These are phyloP conservation scores for Trichaptum fuscoviolaceum DNA, from an alignment of 768 basidiomycete genomes.

Conservation along the genomic window DNA sequence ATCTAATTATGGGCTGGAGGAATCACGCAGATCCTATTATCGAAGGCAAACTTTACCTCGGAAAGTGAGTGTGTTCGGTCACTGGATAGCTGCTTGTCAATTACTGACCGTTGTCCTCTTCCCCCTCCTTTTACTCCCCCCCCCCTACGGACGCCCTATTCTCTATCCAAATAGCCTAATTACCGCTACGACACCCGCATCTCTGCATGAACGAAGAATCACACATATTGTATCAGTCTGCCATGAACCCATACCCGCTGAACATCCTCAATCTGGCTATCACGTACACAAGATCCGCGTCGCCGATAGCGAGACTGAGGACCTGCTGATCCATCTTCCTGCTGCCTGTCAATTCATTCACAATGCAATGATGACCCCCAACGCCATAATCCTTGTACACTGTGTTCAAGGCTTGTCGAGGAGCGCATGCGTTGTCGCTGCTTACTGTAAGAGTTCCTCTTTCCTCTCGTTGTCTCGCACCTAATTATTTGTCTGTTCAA, in stretches of 20 bases:
- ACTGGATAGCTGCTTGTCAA: conserved; percentile 14
- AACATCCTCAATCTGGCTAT: conserved; percentile 63
- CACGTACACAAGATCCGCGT: conserved; percentile 65
- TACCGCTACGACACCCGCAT: conserved; percentile 66
- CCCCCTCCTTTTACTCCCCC: conserved; percentile 10
- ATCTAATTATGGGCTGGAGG: conserved; percentile 43
- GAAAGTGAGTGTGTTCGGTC: conserved; percentile 54
- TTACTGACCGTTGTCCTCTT: conserved; percentile 25
- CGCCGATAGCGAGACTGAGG: conserved; percentile 64
- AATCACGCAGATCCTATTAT: conserved; percentile 60
- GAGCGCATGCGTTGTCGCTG: conserved; percentile 66
- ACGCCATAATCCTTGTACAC: conserved; percentile 61
- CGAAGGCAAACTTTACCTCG: conserved; percentile 60
- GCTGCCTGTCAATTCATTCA: conserved; percentile 62
- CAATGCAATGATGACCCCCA: conserved; percentile 42
- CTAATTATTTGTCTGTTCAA: conserved; percentile 20
- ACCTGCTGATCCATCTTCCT: conserved; percentile 62
- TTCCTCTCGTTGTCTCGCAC: conserved; percentile 4
- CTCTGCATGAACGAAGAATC: conserved; percentile 67
- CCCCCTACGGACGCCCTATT: neutral
- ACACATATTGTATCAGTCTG: conserved; percentile 81
- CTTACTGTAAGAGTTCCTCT: conserved; percentile 53
- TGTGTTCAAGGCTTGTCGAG: conserved; percentile 63
- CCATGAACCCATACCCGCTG: conserved; percentile 63
- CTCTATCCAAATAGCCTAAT: conserved; percentile 42